phyloP scores from a whole-genome alignment of 495 filamentous ascomycete species.

The Echria macrotheca region DNA sequence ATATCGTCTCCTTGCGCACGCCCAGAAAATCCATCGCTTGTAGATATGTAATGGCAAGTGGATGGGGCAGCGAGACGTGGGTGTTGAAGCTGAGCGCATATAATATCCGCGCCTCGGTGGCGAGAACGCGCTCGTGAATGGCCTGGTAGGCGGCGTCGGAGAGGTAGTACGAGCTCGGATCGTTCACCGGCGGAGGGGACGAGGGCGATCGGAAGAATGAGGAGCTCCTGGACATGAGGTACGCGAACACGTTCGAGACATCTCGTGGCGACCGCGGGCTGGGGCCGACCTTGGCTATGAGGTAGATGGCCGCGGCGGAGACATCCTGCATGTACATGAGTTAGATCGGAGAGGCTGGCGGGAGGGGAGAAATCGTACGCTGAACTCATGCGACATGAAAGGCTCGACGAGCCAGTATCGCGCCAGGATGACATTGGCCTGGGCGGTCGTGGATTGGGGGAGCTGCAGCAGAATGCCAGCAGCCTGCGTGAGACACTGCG shows the following conservation, averaged over 20 bases:
- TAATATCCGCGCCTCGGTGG: conserved; percentile 68
- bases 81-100: conserved; percentile 73
- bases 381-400: conserved; percentile 43
- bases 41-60: conserved; percentile 86
- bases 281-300: conserved; percentile 78
- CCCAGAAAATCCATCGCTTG: conserved; percentile 68
- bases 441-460: conserved; percentile 83
- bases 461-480: conserved; percentile 81
- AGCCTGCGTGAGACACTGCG: conserved; percentile 75
- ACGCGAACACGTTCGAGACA: conserved; percentile 75
- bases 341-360: not conserved
- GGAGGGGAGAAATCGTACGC: conserved; percentile 22
- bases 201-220: conserved; percentile 49
- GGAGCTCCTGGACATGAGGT: conserved; percentile 67
- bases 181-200: conserved; percentile 26
- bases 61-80: conserved; percentile 77
- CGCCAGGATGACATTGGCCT: conserved; percentile 82
- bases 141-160: conserved; percentile 65
- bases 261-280: conserved; percentile 70
- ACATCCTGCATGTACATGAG: conserved; percentile 52
- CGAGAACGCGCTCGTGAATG: conserved; percentile 56
- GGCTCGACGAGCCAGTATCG: conserved; percentile 70
- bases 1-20: conserved; percentile 39
- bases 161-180: conserved; percentile 62
- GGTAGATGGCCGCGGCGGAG: conserved; percentile 75